Evolutionary conservation across 345 rosid species (phyloP).

Genomic region (Acer saccharum): DNA sequence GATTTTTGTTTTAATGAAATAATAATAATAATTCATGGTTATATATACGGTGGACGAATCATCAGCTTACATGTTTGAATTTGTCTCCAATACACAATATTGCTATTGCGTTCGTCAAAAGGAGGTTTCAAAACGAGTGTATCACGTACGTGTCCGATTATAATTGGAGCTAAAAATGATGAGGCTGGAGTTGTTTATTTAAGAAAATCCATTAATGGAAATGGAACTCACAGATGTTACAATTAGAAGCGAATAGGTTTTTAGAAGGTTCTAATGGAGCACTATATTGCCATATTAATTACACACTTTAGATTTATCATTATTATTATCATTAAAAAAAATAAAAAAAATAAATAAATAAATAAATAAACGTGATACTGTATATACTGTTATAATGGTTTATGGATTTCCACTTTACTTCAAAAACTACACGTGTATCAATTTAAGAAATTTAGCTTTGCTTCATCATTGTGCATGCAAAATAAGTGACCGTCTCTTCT

Average conservation of each 20-base stretch:
- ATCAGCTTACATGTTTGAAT: neutral
- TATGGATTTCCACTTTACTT: too few species aligned
- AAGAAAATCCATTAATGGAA: neutral
- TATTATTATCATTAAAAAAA: too few species aligned
- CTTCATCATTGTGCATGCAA: too few species aligned
- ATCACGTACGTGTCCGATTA: conserved; percentile 11
- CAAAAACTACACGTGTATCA: too few species aligned
- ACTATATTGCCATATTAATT: neutral
- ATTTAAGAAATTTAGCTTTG: too few species aligned
- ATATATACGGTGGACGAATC: neutral
- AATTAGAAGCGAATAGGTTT: neutral
- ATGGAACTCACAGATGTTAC: neutral
- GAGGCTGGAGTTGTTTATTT: neutral
- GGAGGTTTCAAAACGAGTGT: neutral
- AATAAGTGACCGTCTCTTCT: too few species aligned
- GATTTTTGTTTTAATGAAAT: neutral
- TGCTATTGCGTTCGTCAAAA: conserved; percentile 3
- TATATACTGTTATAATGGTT: too few species aligned
- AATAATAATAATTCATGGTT: neutral
- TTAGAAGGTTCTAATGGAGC: conserved; percentile 3
- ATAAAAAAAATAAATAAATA: too few species aligned
- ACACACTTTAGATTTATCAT: too few species aligned
- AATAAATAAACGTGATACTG: too few species aligned
- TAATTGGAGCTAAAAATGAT: neutral
- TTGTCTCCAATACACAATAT: neutral